Percentiles rank a stretch among this genome's conserved stretches.
Evolutionary conservation across 345 rosid genomes (phyloP).

Genomic region (Hibiscus syriacus): DNA sequence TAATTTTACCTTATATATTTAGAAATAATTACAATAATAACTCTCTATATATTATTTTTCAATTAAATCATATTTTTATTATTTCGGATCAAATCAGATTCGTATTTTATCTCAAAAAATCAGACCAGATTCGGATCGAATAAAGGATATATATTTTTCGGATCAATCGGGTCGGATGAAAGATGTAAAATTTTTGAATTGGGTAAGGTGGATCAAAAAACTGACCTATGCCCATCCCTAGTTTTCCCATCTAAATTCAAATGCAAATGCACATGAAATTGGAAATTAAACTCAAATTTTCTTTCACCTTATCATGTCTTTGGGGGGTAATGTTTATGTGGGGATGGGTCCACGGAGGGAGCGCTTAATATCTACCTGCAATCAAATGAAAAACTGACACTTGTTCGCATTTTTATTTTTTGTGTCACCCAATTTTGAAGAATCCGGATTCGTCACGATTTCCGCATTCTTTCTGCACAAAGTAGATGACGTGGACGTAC

Average conservation of each 20-base stretch:
- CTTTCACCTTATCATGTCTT: neutral
- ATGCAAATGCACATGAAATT: neutral
- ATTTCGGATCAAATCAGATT: no score
- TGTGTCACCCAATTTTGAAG: slow-evolving; percentile 19
- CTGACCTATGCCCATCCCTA: no score
- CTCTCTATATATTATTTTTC: no score
- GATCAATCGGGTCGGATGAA: no score
- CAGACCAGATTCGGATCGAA: no score
- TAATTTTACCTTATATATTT: no score
- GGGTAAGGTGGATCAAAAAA: no score
- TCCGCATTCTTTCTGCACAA: slow-evolving; percentile 33
- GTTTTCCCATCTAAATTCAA: neutral
- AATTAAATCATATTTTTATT: no score
- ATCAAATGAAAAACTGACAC: neutral
- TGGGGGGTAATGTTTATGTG: neutral
- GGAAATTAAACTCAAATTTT: neutral
- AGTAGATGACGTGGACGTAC: slow-evolving; percentile 47
- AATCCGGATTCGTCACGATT: slow-evolving; percentile 40
- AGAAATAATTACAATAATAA: no score
- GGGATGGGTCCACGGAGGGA: neutral
- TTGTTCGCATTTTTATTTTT: neutral
- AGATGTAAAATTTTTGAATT: no score
- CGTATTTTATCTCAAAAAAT: no score
- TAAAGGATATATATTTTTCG: no score
- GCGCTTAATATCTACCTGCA: neutral